These are phyloP conservation scores for Urochloa ruziziensis DNA, from an alignment of 176 grass and related monocot genomes.

Conservation along the genomic window DNA sequence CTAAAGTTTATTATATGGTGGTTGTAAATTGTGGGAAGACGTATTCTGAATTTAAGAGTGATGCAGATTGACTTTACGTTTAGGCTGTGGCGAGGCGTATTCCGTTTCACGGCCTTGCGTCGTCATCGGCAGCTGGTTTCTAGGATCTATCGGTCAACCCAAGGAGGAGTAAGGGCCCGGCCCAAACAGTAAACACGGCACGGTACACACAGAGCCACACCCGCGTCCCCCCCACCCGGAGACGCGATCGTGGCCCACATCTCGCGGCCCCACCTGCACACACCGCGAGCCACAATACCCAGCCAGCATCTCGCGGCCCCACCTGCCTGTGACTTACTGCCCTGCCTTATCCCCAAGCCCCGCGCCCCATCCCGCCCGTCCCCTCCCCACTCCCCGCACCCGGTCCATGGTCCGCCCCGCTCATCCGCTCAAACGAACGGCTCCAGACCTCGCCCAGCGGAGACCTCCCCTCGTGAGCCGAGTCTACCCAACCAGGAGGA, in stretches of 20 bases:
- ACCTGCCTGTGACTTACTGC: not conserved
- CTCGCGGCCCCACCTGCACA: too few species aligned
- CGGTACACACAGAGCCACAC: too few species aligned
- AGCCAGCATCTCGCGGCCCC: not conserved
- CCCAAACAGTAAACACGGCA: not conserved
- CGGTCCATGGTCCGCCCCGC: not conserved
- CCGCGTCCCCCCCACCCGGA: too few species aligned
- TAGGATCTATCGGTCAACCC: too few species aligned
- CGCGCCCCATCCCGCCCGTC: not conserved
- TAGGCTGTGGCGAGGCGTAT: not conserved
- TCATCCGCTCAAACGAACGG: not conserved
- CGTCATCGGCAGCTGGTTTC: too few species aligned
- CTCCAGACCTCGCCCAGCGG: fast-evolving
- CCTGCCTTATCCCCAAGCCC: not conserved
- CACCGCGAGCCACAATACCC: too few species aligned
- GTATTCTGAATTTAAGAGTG: too few species aligned
- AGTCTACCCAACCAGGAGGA: not conserved
- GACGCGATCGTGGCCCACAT: not conserved
- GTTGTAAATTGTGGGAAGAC: too few species aligned
- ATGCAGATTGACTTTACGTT: not conserved
- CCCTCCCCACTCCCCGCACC: not conserved
- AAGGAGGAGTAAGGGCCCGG: too few species aligned
- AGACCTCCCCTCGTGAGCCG: not conserved
- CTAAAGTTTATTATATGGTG: too few species aligned
- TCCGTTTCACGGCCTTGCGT: not conserved